Evolutionary conservation across 805 yeast genomes (phyloP), one percentile per base, ranked within the genome.

Genomic region (Wickerhamomyces subpelliculosus): DNA sequence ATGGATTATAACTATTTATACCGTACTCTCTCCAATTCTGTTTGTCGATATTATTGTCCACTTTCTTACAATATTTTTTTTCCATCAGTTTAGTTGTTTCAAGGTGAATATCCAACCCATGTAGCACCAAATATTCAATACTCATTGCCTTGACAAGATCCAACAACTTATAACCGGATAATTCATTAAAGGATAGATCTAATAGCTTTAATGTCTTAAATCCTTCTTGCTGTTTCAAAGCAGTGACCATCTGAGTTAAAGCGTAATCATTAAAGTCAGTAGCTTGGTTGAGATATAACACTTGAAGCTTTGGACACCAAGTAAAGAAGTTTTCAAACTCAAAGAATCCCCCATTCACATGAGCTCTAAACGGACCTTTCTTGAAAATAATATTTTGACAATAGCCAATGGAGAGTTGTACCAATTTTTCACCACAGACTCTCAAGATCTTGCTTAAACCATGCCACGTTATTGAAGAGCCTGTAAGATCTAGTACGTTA

Each of bases 1-100:
- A 45, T n/a, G 54, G 54, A 29, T 47, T 45, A 37, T 47, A 51
- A 28, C 48, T 46, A 19, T 46, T 47, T 5, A 43, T 37, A 12
- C 55, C 54, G 28, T 39, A 51, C 34, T 48, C 51, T 26, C 43
- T 49, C 55, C 54, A 51, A n/a, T 38, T 34, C 27, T 41, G 46
- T 27, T 42, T 44, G 17, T 47, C 51, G 25, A 51, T 27, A 16
- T 34, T 41, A 22, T 51, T 42, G 17, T 50, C 51, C n/a, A 54
- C 51, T 28, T 41, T 44, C 10, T 29, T 37, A 9, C 44, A 48
- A 19, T 38, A 52, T 6, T 25, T 36, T 18, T 19, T 13, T 13
- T 46, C 46, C 23, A 54, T 48, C 21, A 42, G 25, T 20, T 34
- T 47, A 20, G 51, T 35, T 0, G 59, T 54, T 4, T 40, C 44